Evolutionary conservation across 805 yeast genomes (phyloP), one percentile per base, ranked within the genome.

Genomic region (Ogataea trehalophila): DNA sequence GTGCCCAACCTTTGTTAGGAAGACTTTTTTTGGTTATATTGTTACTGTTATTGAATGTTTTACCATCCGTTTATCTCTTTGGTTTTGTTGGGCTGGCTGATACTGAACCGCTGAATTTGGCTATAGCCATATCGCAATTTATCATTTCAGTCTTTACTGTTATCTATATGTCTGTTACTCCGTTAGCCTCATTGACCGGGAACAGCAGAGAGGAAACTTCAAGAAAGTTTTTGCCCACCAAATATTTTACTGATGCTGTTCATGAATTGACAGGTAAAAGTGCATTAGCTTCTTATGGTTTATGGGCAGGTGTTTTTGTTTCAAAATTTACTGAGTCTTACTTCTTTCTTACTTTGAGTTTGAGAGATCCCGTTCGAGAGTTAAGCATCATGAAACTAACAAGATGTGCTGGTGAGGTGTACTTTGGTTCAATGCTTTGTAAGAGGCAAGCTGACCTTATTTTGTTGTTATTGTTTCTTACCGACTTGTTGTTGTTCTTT

Each of bases 301-400:
- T 87, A 48, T 85, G 95, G 90, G 37, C 77, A 18, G 75, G 79
- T 1, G 84, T 87, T 0, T 85, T 86, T 54, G 53, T 73, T 7
- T 81, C 87, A 3, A 87, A 87, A 59, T 80, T 83, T 53, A 61
- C 79, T 20, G 95, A 87, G 61, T 87, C 95, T 0, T 87, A 87
- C 62, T 85, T 85, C 63, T 87, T 85, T 56, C 67, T 87, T 52
- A 83, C 91, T 0, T 67, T 85, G 42, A 83, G 94, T 3, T 66
- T 87, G 47, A 74, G 81, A 48, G 94, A 84, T 53, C 90, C 95
- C 0, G 71, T 87, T 3, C 68, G 91, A 46, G 92, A 85, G 51
- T 69, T 87, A 42, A 75, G 81, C 29, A 66, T 74, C 2, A 74
- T 87, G 72, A 71, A 68, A 39, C 65, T 81, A 54, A 67, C 71